Conservation (phyloP, 345 rosid species). For the Schrenkiella parvula region DNA sequence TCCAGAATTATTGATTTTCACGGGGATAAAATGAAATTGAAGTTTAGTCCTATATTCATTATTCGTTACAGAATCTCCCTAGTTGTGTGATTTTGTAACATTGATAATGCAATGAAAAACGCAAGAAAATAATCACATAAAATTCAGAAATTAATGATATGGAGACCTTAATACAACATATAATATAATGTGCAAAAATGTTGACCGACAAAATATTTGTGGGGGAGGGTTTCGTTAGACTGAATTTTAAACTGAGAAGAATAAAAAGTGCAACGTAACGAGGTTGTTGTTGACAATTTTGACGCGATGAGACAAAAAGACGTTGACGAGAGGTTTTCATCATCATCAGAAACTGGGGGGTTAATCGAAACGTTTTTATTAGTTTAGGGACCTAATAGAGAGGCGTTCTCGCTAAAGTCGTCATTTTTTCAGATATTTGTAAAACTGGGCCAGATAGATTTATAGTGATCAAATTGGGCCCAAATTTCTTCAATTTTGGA, state of each 20-base stretch:
- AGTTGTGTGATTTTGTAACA: background rate
- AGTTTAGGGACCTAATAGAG: background rate
- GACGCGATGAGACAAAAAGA: background rate
- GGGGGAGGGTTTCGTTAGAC: background rate
- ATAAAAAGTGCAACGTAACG: conserved; percentile 4
- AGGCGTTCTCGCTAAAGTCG: background rate
- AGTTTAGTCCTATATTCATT: background rate
- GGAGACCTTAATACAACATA: background rate
- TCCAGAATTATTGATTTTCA: conserved; percentile 14
- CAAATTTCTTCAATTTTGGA: background rate
- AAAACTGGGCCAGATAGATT: conserved; percentile 23
- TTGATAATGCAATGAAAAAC: background rate
- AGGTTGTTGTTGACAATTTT: conserved; percentile 17
- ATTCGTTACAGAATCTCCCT: background rate
- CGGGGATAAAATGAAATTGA: background rate
- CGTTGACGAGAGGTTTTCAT: background rate
- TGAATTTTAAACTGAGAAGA: background rate
- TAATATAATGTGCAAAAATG: background rate
- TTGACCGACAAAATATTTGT: background rate
- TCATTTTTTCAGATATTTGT: conserved; percentile 16
- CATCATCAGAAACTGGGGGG: background rate
- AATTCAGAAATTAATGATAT: background rate
- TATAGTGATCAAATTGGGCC: conserved; percentile 21
- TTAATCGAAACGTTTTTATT: background rate
- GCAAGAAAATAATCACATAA: background rate